Evolutionary conservation across 352 stramenopile species (phyloP), one percentile per base, ranked within the genome.

Genomic region (Phytophthora crassamura): DNA sequence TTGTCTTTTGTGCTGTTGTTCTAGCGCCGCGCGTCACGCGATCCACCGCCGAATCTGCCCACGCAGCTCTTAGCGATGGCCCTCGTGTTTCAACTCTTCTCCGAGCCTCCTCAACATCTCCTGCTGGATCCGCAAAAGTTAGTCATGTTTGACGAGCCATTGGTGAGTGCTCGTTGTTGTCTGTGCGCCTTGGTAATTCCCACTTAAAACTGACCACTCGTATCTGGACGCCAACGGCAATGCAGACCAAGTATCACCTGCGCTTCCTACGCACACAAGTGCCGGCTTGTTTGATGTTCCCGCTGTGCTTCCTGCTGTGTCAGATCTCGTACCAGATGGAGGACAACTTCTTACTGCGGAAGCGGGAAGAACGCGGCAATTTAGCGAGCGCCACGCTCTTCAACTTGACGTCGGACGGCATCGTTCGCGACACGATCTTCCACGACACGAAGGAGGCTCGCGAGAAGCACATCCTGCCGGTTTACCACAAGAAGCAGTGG

Each of bases 291-390:
- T 67, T 96, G 54, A 90, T 95, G 82, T 96, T 96, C 54, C 88
- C 80, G 33, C 68, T 96, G 11, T 84, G 91, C 46, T 88, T 94
- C 51, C 56, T 95, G 51, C 58, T 96, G 28, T 96, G 88, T 56
- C 88, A 96, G 57, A 94, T 96, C 34, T 94, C 88, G 15, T 96
- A 96, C 46, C 86, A 96, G 50, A 88, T 94, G 77, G 80, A 92
- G 38, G 88, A 94, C 46, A 94, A 93, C 39, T 91, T 92, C 28
- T 64, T 89, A 33, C 69, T 96, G 28, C 82, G 84, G 40, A 90
- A 84, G 60, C 83, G 88, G 20, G 86, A 96, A 34, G 88, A 96
- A 36, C 88, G 88, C 55, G 88, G 88, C 12, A 84, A 72, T 7
- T 48, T 96, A 11, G 86, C 88, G 39, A 96, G 86, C 40, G 69